Conservation (phyloP, 1,139 yeast species). For the Meyerozyma carpophila region DNA sequence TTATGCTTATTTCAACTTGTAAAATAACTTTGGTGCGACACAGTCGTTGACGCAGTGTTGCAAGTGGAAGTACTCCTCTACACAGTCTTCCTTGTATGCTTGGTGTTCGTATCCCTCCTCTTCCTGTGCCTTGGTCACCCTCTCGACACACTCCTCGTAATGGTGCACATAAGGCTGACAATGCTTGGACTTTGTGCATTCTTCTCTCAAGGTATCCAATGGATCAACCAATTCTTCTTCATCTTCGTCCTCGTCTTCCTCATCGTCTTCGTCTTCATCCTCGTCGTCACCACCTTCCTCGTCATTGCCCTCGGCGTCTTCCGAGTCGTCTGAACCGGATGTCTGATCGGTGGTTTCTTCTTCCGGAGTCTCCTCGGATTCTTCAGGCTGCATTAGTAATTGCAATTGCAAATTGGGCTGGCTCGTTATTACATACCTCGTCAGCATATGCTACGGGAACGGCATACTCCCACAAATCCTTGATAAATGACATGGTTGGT, state of each 20-base stretch:
- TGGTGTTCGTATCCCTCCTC: slow-evolving; percentile 75
- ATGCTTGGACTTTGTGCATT: slow-evolving; percentile 60
- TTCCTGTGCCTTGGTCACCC: slow-evolving; percentile 84
- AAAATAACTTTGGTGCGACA: slow-evolving; percentile 87
- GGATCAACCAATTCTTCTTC: slow-evolving; percentile 73
- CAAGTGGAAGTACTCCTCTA: slow-evolving; percentile 96
- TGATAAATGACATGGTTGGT: slow-evolving; percentile 47
- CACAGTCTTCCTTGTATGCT: slow-evolving; percentile 92
- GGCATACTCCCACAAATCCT: slow-evolving; percentile 78
- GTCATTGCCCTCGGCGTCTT: slow-evolving; percentile 28
- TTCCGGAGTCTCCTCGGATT: slow-evolving; percentile 15
- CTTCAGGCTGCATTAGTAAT: slow-evolving; percentile 21
- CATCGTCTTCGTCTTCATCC: slow-evolving; percentile 63
- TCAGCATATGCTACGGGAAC: slow-evolving; percentile 88
- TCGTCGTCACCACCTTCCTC: slow-evolving; percentile 50
- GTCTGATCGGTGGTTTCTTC: slow-evolving; percentile 10
- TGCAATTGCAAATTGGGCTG: not conserved
- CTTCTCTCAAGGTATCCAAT: slow-evolving; percentile 59
- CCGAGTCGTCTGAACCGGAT: slow-evolving; percentile 8
- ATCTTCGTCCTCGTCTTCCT: slow-evolving; percentile 72
- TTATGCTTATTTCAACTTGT: slow-evolving; percentile 64
- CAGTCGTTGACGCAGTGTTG: slow-evolving; percentile 91
- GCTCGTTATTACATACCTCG: slow-evolving; percentile 39
- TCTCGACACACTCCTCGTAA: slow-evolving; percentile 89
- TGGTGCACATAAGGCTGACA: slow-evolving; percentile 82